Percentiles rank a stretch among this genome's conserved stretches.
Evolutionary conservation across 805 yeast species (phyloP).

Genomic region (Lachancea mirantina): DNA sequence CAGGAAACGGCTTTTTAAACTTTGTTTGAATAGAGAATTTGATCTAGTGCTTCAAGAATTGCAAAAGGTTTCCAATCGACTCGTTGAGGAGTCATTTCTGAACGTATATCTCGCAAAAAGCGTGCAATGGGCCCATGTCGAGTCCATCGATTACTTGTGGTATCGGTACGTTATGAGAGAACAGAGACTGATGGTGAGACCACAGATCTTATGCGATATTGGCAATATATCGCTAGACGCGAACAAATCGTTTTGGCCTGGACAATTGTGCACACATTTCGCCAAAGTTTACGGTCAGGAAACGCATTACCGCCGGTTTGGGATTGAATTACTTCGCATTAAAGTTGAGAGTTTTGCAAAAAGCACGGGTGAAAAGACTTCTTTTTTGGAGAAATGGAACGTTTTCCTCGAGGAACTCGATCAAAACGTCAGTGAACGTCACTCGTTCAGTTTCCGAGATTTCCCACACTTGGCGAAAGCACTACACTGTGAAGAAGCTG

Average conservation of each 20-base stretch:
- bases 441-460: conserved; percentile 17
- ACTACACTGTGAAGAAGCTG: conserved; percentile 8
- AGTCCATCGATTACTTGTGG: conserved; percentile 24
- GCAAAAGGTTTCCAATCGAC: conserved; percentile 12
- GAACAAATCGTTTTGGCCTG: conserved; percentile 20
- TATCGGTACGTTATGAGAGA: conserved; percentile 21
- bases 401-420: conserved; percentile 27
- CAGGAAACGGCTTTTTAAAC: conserved; percentile 13
- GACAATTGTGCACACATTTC: conserved; percentile 19
- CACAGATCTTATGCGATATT: conserved; percentile 20
- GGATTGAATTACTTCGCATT: conserved; percentile 20
- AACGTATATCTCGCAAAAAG: conserved; percentile 19
- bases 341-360: conserved; percentile 27
- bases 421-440: conserved; percentile 10
- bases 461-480: conserved; percentile 21
- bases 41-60: conserved; percentile 13
- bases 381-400: conserved; percentile 29
- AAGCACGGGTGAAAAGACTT: conserved; percentile 13
- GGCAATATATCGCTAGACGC: conserved; percentile 22
- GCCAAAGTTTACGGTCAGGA: conserved; percentile 7
- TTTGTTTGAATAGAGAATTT: conserved; percentile 24
- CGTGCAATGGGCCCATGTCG: conserved; percentile 24
- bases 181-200: conserved; percentile 16
- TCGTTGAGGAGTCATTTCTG: conserved; percentile 21
- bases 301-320: conserved; percentile 7